These are phyloP conservation scores for Aspergillus sclerotioniger DNA, from an alignment of 495 filamentous ascomycete species.

Conservation along the genomic window DNA sequence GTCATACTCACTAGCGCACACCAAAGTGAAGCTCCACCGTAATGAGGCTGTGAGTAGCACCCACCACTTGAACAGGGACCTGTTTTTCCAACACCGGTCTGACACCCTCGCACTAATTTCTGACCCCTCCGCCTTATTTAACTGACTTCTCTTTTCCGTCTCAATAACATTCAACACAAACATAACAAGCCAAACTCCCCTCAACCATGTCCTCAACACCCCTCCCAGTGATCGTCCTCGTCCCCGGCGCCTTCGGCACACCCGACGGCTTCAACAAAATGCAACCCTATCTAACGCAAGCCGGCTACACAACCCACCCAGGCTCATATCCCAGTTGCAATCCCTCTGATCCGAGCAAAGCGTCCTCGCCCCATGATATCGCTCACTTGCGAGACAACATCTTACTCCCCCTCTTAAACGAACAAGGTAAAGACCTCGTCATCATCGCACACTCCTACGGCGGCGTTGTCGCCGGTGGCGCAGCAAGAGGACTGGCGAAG, in stretches of 20 bases:
- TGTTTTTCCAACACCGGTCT: background rate
- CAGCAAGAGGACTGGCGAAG: slow-evolving; percentile 6
- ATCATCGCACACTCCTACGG: slow-evolving; percentile 10
- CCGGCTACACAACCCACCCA: slow-evolving; percentile 7
- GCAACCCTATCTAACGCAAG: slow-evolving; percentile 5
- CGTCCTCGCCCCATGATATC: slow-evolving; percentile 9
- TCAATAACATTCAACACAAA: background rate
- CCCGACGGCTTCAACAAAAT: slow-evolving; percentile 9
- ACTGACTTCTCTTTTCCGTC: background rate
- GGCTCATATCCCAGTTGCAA: slow-evolving; percentile 10
- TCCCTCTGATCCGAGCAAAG: slow-evolving; percentile 4
- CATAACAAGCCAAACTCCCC: background rate
- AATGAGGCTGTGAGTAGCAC: no score
- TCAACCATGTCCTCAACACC: background rate
- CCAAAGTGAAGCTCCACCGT: background rate
- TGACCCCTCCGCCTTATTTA: background rate
- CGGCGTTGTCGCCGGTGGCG: slow-evolving; percentile 7
- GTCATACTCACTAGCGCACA: background rate
- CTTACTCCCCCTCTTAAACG: slow-evolving; percentile 6
- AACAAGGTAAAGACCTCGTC: slow-evolving; percentile 8
- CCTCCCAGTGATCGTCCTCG: slow-evolving; percentile 11
- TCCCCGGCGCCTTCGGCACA: slow-evolving; percentile 12
- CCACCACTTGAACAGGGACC: no score
- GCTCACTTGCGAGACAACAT: slow-evolving; percentile 10
- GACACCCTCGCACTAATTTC: no score